Conservation (phyloP, 768 basidiomycete genomes). For the Termitomyces titanicus region DNA sequence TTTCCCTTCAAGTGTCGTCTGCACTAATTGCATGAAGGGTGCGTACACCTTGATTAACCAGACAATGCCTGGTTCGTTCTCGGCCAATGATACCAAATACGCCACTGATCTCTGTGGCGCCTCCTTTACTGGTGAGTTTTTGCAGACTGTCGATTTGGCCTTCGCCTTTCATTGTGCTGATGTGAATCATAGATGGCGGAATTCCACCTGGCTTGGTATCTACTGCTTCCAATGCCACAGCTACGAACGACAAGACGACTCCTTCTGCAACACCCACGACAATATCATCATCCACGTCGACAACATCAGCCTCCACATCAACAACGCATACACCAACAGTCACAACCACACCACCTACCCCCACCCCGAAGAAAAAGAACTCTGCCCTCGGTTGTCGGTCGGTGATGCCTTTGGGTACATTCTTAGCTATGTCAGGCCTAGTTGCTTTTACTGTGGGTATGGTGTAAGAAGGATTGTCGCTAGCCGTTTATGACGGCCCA, state of each 20-base stretch:
- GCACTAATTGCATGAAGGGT: conserved; percentile 46
- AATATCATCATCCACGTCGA: background rate
- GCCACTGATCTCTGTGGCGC: conserved; percentile 33
- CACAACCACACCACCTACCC: conserved; percentile 2
- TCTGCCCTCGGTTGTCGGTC: conserved; percentile 8
- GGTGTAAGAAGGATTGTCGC: background rate
- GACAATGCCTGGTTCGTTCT: conserved; percentile 29
- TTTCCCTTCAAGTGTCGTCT: conserved; percentile 30
- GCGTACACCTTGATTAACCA: conserved; percentile 31
- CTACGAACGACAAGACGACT: background rate
- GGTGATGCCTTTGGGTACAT: conserved; percentile 1
- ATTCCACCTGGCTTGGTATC: conserved; percentile 16
- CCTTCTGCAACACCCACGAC: background rate
- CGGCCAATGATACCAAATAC: conserved; percentile 17
- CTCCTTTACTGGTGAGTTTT: conserved; percentile 36
- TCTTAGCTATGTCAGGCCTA: conserved; percentile 9
- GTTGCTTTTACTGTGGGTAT: conserved; percentile 3
- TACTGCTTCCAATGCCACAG: conserved; percentile 3
- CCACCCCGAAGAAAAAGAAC: conserved; percentile 6
- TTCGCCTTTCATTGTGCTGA: background rate
- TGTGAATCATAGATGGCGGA: conserved; percentile 13
- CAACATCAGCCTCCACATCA: no score
- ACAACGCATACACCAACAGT: conserved; percentile 1
- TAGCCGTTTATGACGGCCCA: background rate
- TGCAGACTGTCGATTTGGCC: no score